Evolutionary conservation across 2,329 filamentous ascomycete genomes (phyloP).

Genomic region (Talaromyces rugulosus): DNA sequence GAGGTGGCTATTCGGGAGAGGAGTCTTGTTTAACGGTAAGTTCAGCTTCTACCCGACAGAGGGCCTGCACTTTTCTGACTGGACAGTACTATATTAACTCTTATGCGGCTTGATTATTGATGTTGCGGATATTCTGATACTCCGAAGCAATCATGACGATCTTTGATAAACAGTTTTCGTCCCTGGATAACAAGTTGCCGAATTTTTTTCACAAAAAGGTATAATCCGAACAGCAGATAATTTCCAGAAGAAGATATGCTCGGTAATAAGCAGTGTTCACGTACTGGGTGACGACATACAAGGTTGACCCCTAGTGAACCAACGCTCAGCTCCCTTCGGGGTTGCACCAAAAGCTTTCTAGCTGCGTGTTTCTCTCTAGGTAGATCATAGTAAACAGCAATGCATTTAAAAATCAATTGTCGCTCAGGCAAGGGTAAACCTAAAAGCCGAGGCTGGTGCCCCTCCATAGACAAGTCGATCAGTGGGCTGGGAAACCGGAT

Average conservation of each 20-base stretch:
- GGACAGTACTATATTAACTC: conserved; percentile 14
- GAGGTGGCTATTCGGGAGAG: conserved; percentile 36
- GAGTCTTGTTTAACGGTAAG: conserved; percentile 45
- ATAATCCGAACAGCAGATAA: neutral
- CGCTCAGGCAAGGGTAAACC: neutral
- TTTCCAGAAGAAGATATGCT: neutral
- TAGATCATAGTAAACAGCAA: neutral
- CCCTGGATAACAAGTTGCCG: neutral
- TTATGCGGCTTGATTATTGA: conserved; percentile 7
- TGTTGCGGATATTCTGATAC: neutral
- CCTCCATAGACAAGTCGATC: neutral
- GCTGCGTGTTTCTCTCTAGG: neutral
- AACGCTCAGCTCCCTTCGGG: neutral
- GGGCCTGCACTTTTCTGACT: neutral
- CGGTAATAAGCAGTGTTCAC: neutral
- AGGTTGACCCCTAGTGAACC: neutral
- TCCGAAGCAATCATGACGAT: neutral
- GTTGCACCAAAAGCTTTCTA: neutral
- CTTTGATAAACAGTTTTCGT: neutral
- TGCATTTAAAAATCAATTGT: neutral
- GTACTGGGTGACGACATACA: neutral
- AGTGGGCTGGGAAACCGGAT: neutral
- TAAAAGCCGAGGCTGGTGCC: neutral
- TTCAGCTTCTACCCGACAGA: conserved; percentile 3
- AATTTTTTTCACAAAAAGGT: neutral